Conservation (phyloP, 805 yeast species). For the Candida piceae region DNA sequence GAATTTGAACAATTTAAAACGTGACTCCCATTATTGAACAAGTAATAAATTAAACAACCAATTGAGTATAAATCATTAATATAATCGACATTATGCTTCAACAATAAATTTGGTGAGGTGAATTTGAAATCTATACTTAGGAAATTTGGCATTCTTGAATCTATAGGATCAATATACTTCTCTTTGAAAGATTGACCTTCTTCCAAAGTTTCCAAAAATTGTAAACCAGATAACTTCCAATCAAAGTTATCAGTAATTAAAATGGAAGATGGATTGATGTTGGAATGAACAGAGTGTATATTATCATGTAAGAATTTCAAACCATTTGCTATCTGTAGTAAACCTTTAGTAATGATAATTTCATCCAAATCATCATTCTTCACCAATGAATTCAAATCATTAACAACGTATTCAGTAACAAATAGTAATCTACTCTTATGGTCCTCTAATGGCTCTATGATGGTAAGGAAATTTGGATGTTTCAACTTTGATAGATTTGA, state of each 20-base stretch:
- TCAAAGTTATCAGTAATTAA: conserved; percentile 80
- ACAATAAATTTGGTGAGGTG: conserved; percentile 78
- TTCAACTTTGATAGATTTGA: conserved; percentile 71
- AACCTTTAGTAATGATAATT: conserved; percentile 68
- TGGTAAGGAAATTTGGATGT: conserved; percentile 82
- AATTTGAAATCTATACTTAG: conserved; percentile 67
- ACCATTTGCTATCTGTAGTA: conserved; percentile 72
- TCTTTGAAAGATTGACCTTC: conserved; percentile 43
- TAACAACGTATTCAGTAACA: conserved; percentile 73
- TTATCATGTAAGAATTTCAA: conserved; percentile 76
- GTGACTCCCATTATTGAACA: conserved; percentile 48
- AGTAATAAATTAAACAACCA: conserved; percentile 68
- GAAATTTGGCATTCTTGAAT: conserved; percentile 70
- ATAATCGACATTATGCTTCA: conserved; percentile 57
- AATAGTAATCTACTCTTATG: conserved; percentile 71
- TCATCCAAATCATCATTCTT: conserved; percentile 56
- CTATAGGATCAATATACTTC: conserved; percentile 63
- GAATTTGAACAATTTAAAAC: conserved; percentile 38
- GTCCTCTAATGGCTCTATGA: conserved; percentile 88
- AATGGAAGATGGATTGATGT: conserved; percentile 72
- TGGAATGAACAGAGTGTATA: conserved; percentile 70
- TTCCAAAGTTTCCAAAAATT: conserved; percentile 41
- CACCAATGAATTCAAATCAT: conserved; percentile 25
- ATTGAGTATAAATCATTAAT: conserved; percentile 81
- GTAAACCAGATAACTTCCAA: conserved; percentile 87